Conservation (phyloP, 2,329 filamentous ascomycete species). For the Trichoderma breve region DNA sequence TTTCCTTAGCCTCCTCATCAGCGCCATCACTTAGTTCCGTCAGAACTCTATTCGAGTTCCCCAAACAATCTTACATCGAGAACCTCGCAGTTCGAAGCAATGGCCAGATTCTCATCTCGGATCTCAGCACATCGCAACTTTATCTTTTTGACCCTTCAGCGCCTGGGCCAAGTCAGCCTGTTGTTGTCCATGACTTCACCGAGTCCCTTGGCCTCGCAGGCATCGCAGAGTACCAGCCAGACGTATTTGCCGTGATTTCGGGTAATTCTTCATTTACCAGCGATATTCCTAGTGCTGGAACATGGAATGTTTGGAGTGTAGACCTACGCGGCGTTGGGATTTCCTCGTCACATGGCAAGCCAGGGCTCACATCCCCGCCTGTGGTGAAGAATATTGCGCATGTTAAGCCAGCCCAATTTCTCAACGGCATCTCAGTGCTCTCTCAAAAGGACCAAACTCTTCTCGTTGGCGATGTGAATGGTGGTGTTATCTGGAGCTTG, state of each 20-base stretch:
- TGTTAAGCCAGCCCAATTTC: constrained; percentile 27
- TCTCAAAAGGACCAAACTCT: constrained; percentile 21
- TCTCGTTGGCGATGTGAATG: constrained; percentile 27
- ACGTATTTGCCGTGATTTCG: constrained; percentile 35
- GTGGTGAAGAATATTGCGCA: constrained; percentile 24
- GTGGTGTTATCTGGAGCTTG: constrained; percentile 27
- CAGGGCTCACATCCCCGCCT: not conserved
- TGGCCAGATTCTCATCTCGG: constrained; percentile 36
- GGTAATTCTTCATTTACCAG: constrained; percentile 27
- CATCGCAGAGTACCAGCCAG: constrained; percentile 35
- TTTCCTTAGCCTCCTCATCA: not conserved
- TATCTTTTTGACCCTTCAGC: constrained; percentile 33
- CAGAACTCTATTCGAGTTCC: constrained; percentile 15
- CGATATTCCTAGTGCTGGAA: constrained; percentile 18
- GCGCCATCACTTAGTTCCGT: not conserved
- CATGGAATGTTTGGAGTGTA: constrained; percentile 27
- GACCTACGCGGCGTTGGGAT: constrained; percentile 26
- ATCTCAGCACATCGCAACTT: constrained; percentile 33
- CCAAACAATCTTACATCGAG: constrained; percentile 27
- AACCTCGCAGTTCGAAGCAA: constrained; percentile 39
- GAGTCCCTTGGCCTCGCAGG: constrained; percentile 30
- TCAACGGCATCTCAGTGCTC: constrained; percentile 29
- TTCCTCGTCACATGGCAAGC: constrained; percentile 21
- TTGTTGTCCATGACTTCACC: constrained; percentile 32
- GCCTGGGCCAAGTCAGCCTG: constrained; percentile 20